Evolutionary conservation across 345 rosid genomes (phyloP).

Genomic region (Sonneratia caseolaris): DNA sequence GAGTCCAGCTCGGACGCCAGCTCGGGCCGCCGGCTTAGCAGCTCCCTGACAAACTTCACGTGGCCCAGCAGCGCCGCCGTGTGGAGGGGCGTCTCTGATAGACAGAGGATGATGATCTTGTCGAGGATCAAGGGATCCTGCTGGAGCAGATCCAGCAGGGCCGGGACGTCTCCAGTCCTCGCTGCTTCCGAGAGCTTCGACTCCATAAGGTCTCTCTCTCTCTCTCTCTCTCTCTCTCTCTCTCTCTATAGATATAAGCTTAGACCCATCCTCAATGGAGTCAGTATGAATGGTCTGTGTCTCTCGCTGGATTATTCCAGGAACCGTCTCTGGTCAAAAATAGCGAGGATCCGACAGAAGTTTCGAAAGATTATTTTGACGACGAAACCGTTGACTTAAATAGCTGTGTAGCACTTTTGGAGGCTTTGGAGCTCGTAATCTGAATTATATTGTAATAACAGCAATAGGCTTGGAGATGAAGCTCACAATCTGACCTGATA

Average conservation of each 20-base stretch:
- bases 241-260: neutral
- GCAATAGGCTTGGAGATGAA: too few relatives aligned
- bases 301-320: neutral
- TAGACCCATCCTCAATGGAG: neutral
- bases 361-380: neutral
- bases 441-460: too few relatives aligned
- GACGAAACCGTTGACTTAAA: neutral
- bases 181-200: constrained; percentile 15
- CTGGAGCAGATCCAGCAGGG: constrained; percentile 9
- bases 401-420: neutral
- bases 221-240: neutral
- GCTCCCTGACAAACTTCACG: constrained; percentile 12
- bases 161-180: constrained; percentile 10
- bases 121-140: constrained; percentile 22
- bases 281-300: neutral
- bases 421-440: too few relatives aligned
- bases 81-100: constrained; percentile 22
- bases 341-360: neutral
- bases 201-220: constrained; percentile 11
- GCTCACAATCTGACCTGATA: too few relatives aligned
- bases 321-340: neutral
- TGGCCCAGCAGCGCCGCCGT: constrained; percentile 18
- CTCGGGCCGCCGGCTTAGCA: constrained; percentile 15
- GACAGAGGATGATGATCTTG: constrained; percentile 15
- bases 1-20: constrained; percentile 20